phyloP scores from a whole-genome alignment of 2,329 filamentous ascomycete genomes.

The Talaromyces sp. region DNA sequence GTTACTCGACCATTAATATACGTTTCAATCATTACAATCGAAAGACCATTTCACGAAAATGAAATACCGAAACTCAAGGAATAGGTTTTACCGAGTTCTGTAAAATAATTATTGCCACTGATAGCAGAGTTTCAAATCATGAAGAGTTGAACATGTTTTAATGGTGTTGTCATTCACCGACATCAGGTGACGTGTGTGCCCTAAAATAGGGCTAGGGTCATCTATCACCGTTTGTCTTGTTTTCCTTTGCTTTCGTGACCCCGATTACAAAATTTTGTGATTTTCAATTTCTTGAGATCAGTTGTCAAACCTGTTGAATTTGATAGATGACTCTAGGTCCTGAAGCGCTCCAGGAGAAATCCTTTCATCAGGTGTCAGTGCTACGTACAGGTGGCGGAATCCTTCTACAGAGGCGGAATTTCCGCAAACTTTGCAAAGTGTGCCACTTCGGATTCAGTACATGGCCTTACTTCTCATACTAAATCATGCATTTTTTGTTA shows the following conservation, averaged over 20 bases:
- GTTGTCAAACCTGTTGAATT: neutral
- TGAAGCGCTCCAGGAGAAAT: neutral
- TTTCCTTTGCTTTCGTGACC: neutral
- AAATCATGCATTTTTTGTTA: too few relatives aligned
- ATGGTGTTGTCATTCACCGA: too few relatives aligned
- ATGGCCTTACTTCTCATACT: neutral
- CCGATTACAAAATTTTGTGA: neutral
- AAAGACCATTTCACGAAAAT: neutral
- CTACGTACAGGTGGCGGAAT: neutral
- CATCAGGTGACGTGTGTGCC: neutral
- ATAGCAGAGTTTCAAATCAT: neutral
- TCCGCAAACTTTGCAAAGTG: neutral
- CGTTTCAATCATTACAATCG: neutral
- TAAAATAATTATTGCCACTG: neutral
- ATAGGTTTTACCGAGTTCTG: too few relatives aligned
- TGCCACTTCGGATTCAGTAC: neutral
- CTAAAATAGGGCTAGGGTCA: neutral
- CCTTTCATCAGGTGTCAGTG: neutral
- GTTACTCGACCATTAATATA: neutral
- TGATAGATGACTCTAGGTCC: neutral
- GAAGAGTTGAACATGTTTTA: neutral
- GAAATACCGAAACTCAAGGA: conserved; percentile 6
- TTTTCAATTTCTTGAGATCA: neutral
- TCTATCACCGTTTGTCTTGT: neutral
- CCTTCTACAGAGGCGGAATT: neutral